Evolutionary conservation across 345 rosid genomes (phyloP), one percentile per base, ranked within the genome.

Genomic region (Trapa bicornis): DNA sequence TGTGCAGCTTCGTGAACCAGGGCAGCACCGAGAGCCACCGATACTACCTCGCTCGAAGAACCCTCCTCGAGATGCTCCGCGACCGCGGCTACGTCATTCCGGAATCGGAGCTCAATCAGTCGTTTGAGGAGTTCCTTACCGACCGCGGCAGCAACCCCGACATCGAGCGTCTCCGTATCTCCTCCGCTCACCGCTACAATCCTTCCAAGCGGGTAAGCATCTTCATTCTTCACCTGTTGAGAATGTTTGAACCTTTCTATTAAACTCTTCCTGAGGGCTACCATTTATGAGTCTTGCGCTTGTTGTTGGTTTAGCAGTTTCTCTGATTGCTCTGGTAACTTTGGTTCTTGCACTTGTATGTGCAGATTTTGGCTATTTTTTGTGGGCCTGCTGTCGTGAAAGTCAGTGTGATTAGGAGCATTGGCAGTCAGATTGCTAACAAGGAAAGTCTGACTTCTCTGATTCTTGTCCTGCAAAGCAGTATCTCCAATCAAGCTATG

Each of bases 81-180:
- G 98, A 92, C 70, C 80, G 98, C 75, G 98, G 97, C 63, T 92
- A 83, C 60, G 76, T 78, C 29, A 83, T 85, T 15, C 75, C 93
- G 67, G 7, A 13, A 73, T 76, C 89, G n/a, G 97, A 89, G 56
- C 80, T 85, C 67, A 70, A 76, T 57, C 81, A 82, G 61, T 79
- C 98, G n/a, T 83, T 92, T 17, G 73, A 82, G 4, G 84, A 85
- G 13, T 92, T 89, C 76, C 86, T 91, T 36, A 73, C 78, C 37
- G 71, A 77, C 68, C 65, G 85, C 72, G 88, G 85, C 66, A 81
- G 76, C 16, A 75, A 12, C 47, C 92, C 88, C 0, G 96, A 89
- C 65, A 68, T 75, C 8, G 89, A 87, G 36, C 83, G 88, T 70
- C 91, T 92, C 70, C 86, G 76, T 33, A 61, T 87, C 74, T 77